These are phyloP conservation scores for Apiospora malaysiana DNA, from an alignment of 2,329 filamentous ascomycete species.

Conservation along the genomic window DNA sequence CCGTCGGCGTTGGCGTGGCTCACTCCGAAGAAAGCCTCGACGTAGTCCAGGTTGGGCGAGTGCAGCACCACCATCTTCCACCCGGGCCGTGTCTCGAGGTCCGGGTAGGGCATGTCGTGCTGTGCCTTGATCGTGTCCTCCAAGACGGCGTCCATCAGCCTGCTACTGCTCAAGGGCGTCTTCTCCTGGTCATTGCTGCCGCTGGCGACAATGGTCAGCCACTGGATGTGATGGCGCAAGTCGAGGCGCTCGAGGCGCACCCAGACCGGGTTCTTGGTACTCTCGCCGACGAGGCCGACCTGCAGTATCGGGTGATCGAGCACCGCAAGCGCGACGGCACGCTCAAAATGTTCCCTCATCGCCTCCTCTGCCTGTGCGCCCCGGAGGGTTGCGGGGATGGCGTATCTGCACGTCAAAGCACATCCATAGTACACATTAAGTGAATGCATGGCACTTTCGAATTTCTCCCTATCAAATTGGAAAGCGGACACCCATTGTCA, in stretches of 20 bases:
- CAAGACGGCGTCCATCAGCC: not conserved
- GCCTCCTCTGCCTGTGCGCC: not conserved
- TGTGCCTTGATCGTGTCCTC: conserved; percentile 8
- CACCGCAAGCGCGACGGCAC: conserved; percentile 28
- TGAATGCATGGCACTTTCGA: conserved; percentile 17
- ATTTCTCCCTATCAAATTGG: conserved; percentile 15
- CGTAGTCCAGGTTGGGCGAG: conserved; percentile 17
- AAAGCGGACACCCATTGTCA: not conserved
- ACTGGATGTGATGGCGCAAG: conserved; percentile 29
- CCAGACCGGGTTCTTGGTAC: conserved; percentile 28
- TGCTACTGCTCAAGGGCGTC: not conserved
- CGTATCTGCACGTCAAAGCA: conserved; percentile 20
- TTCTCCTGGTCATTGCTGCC: conserved; percentile 8
- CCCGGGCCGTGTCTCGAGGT: conserved; percentile 32
- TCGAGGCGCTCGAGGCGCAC: conserved; percentile 29
- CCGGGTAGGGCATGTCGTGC: conserved; percentile 28
- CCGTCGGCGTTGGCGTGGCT: conserved; percentile 39
- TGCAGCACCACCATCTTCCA: conserved; percentile 35
- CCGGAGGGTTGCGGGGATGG: not conserved
- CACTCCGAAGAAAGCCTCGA: conserved; percentile 37
- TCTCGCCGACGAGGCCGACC: conserved; percentile 28
- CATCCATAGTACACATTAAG: conserved; percentile 4
- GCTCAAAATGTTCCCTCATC: conserved; percentile 23
- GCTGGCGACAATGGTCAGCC: conserved; percentile 22
- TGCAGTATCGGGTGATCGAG: conserved; percentile 32